Percentiles rank a stretch among this genome's conserved stretches.
phyloP scores from a whole-genome alignment of 495 filamentous ascomycete genomes.

The Trichoderma parareesei region DNA sequence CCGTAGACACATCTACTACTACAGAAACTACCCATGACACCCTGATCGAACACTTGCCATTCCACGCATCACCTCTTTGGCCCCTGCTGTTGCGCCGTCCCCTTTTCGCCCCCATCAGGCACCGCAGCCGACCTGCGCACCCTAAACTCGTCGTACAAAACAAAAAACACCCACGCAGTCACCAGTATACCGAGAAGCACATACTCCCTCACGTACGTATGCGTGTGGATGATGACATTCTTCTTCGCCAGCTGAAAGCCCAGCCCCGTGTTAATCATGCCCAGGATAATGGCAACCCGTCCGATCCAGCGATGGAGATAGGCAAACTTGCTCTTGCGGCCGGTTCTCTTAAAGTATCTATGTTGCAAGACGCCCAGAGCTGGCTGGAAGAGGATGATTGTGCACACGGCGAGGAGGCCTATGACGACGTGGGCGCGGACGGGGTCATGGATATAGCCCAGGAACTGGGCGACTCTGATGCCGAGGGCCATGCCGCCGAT shows the following conservation, averaged over 20 bases:
- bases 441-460: neutral
- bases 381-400: constrained; percentile 1
- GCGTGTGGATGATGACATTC: neutral
- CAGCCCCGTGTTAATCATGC: constrained; percentile 1
- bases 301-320: neutral
- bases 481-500: neutral
- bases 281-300: neutral
- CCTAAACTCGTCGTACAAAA: neutral
- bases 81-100: neutral
- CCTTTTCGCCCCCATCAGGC: constrained; percentile 1
- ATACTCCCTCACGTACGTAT: neutral
- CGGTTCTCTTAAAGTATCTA: neutral
- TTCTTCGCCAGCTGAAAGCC: constrained; percentile 3
- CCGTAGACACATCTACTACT: too few relatives aligned
- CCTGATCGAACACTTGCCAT: too few relatives aligned
- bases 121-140: neutral
- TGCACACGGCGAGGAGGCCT: neutral
- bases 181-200: neutral
- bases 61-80: neutral
- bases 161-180: neutral
- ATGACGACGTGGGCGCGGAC: constrained; percentile 5
- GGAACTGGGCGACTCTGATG: neutral
- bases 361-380: neutral
- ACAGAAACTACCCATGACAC: too few relatives aligned
- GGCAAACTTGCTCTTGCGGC: constrained; percentile 1